These are phyloP conservation scores for Globisporangium takayamanum DNA, from an alignment of 352 stramenopile genomes.

Conservation along the genomic window DNA sequence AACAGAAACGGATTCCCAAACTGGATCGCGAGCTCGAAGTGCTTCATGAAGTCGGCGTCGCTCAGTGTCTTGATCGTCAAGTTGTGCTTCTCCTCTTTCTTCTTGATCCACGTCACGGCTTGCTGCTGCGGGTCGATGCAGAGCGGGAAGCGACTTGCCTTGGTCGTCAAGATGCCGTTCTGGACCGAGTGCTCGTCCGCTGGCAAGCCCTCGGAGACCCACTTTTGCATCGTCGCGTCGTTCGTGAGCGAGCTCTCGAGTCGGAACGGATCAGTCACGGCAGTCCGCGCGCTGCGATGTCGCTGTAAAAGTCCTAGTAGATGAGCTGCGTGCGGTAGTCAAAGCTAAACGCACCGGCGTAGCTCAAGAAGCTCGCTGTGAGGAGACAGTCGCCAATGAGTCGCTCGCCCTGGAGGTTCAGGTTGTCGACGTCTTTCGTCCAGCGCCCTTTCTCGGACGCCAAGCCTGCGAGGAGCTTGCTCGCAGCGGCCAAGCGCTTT, in stretches of 20 bases:
- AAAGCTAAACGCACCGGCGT: conserved; percentile 88
- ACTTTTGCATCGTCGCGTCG: conserved; percentile 92
- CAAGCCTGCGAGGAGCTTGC: conserved; percentile 90
- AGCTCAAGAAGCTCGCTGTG: conserved; percentile 88
- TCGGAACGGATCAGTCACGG: conserved; percentile 83
- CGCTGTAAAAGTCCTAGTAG: conserved; percentile 84
- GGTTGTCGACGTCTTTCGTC: conserved; percentile 87
- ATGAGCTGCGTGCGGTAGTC: conserved; percentile 88
- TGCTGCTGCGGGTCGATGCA: conserved; percentile 96
- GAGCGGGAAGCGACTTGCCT: conserved; percentile 90
- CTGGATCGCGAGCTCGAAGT: conserved; percentile 92
- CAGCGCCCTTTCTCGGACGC: conserved; percentile 89
- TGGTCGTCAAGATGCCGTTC: conserved; percentile 94
- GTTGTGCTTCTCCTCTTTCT: conserved; percentile 91
- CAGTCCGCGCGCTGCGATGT: conserved; percentile 68
- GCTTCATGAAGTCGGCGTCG: conserved; percentile 94
- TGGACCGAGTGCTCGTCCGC: conserved; percentile 94
- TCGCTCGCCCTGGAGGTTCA: conserved; percentile 79
- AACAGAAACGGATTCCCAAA: conserved; percentile 95
- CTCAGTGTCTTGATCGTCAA: conserved; percentile 92
- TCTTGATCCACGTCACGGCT: conserved; percentile 95
- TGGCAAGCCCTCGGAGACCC: conserved; percentile 91
- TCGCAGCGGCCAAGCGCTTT: conserved; percentile 88
- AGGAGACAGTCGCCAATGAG: conserved; percentile 89
- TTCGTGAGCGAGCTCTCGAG: conserved; percentile 90